Conservation (phyloP, 1,284 basidiomycete genomes). For the Coniferiporia weirii region DNA sequence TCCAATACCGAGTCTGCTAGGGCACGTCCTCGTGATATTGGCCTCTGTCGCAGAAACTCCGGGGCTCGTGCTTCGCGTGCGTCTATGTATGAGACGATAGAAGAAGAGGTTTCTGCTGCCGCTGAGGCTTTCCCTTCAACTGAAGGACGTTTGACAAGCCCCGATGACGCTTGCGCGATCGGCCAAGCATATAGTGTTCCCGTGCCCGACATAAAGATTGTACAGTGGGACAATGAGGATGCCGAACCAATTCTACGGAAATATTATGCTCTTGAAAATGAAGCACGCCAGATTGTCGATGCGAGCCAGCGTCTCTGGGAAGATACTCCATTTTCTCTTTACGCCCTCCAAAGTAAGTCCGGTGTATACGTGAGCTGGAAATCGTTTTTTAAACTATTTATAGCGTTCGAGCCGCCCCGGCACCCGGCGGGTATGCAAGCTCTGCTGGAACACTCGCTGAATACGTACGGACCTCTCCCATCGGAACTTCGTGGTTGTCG, state of each 20-base stretch:
- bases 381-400: conserved; percentile 15
- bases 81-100: conserved; percentile 74
- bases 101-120: conserved; percentile 52
- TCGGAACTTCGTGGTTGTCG: conserved; percentile 58
- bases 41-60: conserved; percentile 65
- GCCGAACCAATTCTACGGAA: conserved; percentile 56
- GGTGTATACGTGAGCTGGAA: conserved; percentile 1
- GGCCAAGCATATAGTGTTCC: conserved; percentile 35
- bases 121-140: conserved; percentile 34
- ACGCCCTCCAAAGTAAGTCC: conserved; percentile 63
- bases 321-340: conserved; percentile 70
- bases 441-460: conserved; percentile 64
- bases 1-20: conserved; percentile 31
- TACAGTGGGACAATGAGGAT: conserved; percentile 59
- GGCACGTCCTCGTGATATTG: conserved; percentile 51
- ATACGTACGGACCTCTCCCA: conserved; percentile 64
- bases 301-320: conserved; percentile 62
- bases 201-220: conserved; percentile 47
- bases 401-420: conserved; percentile 67
- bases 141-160: conserved; percentile 20
- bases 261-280: conserved; percentile 64
- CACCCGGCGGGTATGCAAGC: conserved; percentile 64
- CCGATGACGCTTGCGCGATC: conserved; percentile 22
- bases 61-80: conserved; percentile 52
- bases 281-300: conserved; percentile 59